Evolutionary conservation across 148 eudicot genomes (phyloP).

Genomic region (Dysphania ambrosioides): DNA sequence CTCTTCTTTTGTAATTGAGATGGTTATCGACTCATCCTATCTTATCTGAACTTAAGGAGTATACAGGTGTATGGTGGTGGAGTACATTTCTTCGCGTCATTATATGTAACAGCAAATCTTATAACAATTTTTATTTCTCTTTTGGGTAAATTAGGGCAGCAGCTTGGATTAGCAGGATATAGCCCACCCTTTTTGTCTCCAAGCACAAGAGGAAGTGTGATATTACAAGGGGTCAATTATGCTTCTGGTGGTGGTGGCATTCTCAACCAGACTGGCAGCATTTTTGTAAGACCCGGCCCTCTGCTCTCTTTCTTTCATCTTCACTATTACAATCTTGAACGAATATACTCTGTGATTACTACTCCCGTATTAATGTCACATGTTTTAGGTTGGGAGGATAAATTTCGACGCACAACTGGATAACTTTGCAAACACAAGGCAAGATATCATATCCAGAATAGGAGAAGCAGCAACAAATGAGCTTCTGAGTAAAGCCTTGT

Average conservation of each 20-base stretch:
- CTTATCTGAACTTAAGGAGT: too few relatives aligned
- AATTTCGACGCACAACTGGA: conserved; percentile 79
- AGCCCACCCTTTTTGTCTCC: conserved; percentile 87
- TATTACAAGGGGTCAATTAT: conserved; percentile 75
- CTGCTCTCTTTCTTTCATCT: neutral
- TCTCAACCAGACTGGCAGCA: conserved; percentile 54
- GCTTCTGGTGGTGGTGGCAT: conserved; percentile 97
- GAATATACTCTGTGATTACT: neutral
- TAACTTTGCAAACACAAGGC: conserved; percentile 77
- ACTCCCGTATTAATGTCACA: neutral
- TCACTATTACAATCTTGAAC: neutral
- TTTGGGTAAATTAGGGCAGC: conserved; percentile 41
- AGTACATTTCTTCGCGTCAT: too few relatives aligned
- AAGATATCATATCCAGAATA: conserved; percentile 47
- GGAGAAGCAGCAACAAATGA: conserved; percentile 49
- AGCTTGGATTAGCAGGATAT: conserved; percentile 47
- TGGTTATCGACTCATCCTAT: too few relatives aligned
- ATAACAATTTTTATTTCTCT: too few relatives aligned
- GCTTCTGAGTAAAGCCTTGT: conserved; percentile 47
- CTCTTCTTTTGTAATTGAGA: too few relatives aligned
- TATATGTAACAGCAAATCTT: too few relatives aligned
- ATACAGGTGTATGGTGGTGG: too few relatives aligned
- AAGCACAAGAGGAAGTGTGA: conserved; percentile 48
- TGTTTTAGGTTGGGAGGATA: conserved; percentile 57
- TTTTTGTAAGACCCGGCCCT: conserved; percentile 71